Evolutionary conservation across 2,329 filamentous ascomycete genomes (phyloP).

Genomic region (Aspergillus hortae): DNA sequence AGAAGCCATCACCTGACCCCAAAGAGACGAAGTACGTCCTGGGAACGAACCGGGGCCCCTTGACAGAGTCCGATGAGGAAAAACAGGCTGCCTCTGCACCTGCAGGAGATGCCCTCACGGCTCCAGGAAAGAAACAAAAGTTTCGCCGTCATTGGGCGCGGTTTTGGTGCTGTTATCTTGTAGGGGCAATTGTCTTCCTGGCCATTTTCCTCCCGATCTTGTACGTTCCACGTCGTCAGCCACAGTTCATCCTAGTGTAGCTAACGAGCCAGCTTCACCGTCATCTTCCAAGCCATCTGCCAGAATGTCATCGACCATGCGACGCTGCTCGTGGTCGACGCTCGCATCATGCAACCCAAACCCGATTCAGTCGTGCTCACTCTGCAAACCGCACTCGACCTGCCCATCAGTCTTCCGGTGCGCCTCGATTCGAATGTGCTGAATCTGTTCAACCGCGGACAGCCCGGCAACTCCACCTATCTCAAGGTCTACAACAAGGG

Average conservation of each 20-base stretch:
- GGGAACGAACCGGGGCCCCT: neutral
- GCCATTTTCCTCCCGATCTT: slow-evolving; percentile 46
- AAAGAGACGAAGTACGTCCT: neutral
- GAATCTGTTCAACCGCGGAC: slow-evolving; percentile 13
- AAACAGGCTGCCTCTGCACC: neutral
- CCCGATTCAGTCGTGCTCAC: slow-evolving; percentile 19
- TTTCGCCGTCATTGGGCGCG: slow-evolving; percentile 41
- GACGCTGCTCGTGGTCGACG: slow-evolving; percentile 34
- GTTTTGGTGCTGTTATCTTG: slow-evolving; percentile 45
- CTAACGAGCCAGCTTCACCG: slow-evolving; percentile 38
- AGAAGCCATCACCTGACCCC: neutral
- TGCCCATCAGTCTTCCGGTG: slow-evolving; percentile 16
- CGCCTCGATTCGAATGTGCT: slow-evolving; percentile 17
- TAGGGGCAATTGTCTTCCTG: slow-evolving; percentile 41
- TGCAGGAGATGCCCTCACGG: neutral
- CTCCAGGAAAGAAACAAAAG: slow-evolving; percentile 28
- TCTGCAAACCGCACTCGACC: slow-evolving; percentile 16
- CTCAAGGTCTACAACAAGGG: slow-evolving; percentile 7
- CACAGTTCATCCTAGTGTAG: neutral
- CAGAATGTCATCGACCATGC: slow-evolving; percentile 45
- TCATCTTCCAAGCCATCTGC: slow-evolving; percentile 47
- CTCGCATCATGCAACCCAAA: slow-evolving; percentile 15
- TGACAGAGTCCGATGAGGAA: neutral
- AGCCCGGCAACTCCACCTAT: slow-evolving; percentile 8
- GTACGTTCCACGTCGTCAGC: slow-evolving; percentile 31